A percentile compares a stretch with the other conserved stretches of the same genome.
These are phyloP conservation scores for Berberis thunbergii DNA, from an alignment of 164 flowering plant genomes.

Conservation along the genomic window DNA sequence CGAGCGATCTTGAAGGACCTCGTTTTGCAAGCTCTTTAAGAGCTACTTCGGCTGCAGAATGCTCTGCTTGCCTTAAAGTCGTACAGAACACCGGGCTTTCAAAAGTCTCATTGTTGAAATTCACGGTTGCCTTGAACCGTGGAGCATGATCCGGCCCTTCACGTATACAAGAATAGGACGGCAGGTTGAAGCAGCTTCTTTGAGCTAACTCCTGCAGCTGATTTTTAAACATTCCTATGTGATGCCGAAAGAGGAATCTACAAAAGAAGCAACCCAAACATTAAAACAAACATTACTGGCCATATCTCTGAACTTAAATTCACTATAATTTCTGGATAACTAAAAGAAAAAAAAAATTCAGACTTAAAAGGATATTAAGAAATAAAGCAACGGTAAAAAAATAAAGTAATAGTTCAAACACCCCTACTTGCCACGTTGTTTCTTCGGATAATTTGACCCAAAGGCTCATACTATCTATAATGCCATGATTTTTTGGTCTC, in stretches of 20 bases:
- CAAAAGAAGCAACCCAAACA: not conserved
- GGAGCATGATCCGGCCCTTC: conserved; percentile 80
- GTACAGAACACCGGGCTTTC: conserved; percentile 54
- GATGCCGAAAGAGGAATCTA: conserved; percentile 2
- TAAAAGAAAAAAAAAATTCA: no score
- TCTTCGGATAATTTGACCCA: no score
- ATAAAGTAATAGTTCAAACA: no score
- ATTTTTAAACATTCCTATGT: conserved; percentile 50
- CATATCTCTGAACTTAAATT: no score
- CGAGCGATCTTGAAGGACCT: conserved; percentile 48
- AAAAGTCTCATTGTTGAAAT: conserved; percentile 57
- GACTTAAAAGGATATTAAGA: no score
- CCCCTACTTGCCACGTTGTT: no score
- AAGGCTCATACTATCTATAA: no score
- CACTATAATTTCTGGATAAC: no score
- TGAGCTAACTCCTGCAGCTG: conserved; percentile 67
- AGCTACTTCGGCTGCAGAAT: conserved; percentile 62
- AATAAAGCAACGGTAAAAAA: no score
- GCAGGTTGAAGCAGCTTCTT: conserved; percentile 59
- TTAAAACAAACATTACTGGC: not conserved
- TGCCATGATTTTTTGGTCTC: no score
- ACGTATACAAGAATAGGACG: conserved; percentile 54
- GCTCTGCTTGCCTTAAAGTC: conserved; percentile 58
- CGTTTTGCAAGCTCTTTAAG: conserved; percentile 37
- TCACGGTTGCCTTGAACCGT: conserved; percentile 57